Evolutionary conservation across 1,284 basidiomycete genomes (phyloP), one percentile per base, ranked within the genome.

Genomic region (Neotropicomus parvogracilis): DNA sequence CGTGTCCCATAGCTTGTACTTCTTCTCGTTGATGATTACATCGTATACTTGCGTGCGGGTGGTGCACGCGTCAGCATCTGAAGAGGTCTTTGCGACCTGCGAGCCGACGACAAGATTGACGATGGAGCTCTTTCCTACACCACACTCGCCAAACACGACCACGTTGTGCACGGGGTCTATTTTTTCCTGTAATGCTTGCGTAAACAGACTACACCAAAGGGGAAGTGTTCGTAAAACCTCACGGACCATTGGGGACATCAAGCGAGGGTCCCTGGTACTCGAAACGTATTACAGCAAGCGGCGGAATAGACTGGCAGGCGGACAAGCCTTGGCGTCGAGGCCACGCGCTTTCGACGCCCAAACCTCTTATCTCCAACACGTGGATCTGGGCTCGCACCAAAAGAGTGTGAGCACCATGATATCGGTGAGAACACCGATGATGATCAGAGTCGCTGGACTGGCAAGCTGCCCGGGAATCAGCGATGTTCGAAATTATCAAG

Each of bases 51-150:
- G 38, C 16, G 48, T 52, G 32, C 55, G 59, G 20, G 48, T 44
- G 6, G 63, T 69, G 36, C 63, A 69, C 13, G 60, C 49, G 7
- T 51, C n/a, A 21, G 53, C 62, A 28, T 67, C 62, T 6, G 62
- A 14, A 27, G 67, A 69, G 13, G 57, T 65, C 46, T 48, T 46
- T 37, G 65, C 66, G 16, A 50, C 44, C 27, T 46, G 39, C 26
- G 54, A 54, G 29, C 62, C 64, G 26, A 47, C 36, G 37, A 64
- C 17, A 14, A 69, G 59, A 40, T 69, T 65, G 44, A 65, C 36
- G 28, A 69, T 39, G 5, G 67, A 69, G 34, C 65, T 65, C 35
- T 69, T 69, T 20, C 67, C 67, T 13, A 63, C 54, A 39, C 63
- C 63, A 32, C 47, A 50, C 53, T 69, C 67, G 35, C 67, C 65